A percentile compares a stretch with the other conserved stretches of the same genome.
Conservation (phyloP, 1,284 basidiomycete genomes). For the Peniophora sp. region DNA sequence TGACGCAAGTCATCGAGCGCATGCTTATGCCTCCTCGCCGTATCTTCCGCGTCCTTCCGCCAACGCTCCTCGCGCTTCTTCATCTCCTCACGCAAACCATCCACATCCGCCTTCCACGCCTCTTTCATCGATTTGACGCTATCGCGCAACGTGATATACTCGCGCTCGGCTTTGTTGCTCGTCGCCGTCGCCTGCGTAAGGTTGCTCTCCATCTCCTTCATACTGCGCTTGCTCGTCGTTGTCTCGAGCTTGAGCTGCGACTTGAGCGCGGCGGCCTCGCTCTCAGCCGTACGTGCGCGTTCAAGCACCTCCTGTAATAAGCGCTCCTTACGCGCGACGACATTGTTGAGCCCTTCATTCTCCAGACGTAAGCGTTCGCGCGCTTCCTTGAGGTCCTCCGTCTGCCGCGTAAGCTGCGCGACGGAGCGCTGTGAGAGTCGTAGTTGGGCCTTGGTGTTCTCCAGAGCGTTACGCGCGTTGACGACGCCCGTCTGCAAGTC, state of each 20-base stretch:
- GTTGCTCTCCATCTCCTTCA: constrained; percentile 70
- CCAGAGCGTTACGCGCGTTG: constrained; percentile 70
- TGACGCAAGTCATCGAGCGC: constrained; percentile 52
- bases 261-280: constrained; percentile 59
- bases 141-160: constrained; percentile 70
- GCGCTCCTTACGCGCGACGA: constrained; percentile 80
- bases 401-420: constrained; percentile 72
- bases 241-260: constrained; percentile 67
- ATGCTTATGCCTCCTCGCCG: constrained; percentile 56
- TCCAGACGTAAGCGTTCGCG: constrained; percentile 74
- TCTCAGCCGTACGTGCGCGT: constrained; percentile 74
- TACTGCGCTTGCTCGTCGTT: constrained; percentile 57
- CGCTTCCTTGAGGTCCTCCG: constrained; percentile 81
- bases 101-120: constrained; percentile 62
- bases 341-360: constrained; percentile 80
- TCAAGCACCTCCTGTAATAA: constrained; percentile 78
- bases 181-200: constrained; percentile 64
- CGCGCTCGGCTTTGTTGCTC: constrained; percentile 72
- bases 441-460: constrained; percentile 76
- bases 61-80: constrained; percentile 57
- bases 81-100: constrained; percentile 63
- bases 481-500: constrained; percentile 78
- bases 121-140: constrained; percentile 62
- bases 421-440: constrained; percentile 71
- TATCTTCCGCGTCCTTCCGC: constrained; percentile 52